These are phyloP conservation scores for Dipteronia sinensis DNA, from an alignment of 345 rosid species.

Conservation along the genomic window DNA sequence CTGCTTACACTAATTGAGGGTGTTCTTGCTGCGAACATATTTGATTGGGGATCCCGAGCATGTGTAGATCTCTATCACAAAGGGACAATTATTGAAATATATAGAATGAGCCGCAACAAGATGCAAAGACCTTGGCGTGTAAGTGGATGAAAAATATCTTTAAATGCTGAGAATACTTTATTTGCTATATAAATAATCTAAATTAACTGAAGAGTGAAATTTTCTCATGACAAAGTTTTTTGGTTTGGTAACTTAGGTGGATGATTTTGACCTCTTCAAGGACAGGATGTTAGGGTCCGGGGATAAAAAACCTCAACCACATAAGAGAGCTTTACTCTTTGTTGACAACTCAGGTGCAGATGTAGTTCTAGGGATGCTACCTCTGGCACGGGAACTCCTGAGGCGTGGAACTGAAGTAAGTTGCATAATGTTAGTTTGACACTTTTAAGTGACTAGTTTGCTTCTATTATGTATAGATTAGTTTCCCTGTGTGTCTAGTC, in stretches of 20 bases:
- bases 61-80: conserved; percentile 98
- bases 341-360: conserved; percentile 99
- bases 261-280: conserved; percentile 89
- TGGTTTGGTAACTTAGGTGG: conserved; percentile 58
- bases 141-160: conserved; percentile 28
- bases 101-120: conserved; percentile 97
- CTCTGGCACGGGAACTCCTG: conserved; percentile 91
- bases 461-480: neutral
- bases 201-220: neutral
- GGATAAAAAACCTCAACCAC: conserved; percentile 62
- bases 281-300: conserved; percentile 82
- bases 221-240: neutral
- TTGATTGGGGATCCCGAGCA: conserved; percentile 99
- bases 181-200: neutral
- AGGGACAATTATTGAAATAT: conserved; percentile 97
- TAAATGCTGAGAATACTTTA: neutral
- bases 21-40: conserved; percentile 97
- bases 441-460: neutral
- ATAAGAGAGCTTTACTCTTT: conserved; percentile 93
- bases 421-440: conserved; percentile 13
- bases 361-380: conserved; percentile 94
- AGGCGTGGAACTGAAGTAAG: conserved; percentile 93
- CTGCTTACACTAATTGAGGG: conserved; percentile 91
- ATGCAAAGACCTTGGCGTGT: conserved; percentile 99
- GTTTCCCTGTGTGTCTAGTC: neutral